These are phyloP conservation scores for Paradendryphiella salina DNA, from an alignment of 2,329 filamentous ascomycete genomes.

Conservation along the genomic window DNA sequence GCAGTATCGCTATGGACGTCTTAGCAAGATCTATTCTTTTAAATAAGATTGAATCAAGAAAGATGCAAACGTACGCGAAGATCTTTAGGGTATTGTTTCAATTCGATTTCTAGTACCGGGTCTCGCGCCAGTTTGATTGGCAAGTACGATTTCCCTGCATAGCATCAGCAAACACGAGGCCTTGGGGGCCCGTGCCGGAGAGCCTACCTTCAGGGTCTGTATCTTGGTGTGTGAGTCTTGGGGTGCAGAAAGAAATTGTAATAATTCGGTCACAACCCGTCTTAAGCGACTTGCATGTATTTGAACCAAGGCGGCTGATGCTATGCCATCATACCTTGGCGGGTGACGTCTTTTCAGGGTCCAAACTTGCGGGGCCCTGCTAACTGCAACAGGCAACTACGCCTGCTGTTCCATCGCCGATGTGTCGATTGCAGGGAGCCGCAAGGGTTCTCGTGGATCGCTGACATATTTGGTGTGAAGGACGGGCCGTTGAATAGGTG, in stretches of 20 bases:
- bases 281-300: slow-evolving; percentile 6
- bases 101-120: neutral
- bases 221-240: neutral
- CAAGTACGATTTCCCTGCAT: slow-evolving; percentile 1
- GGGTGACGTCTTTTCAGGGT: slow-evolving; percentile 21
- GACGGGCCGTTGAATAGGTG: slow-evolving; percentile 3
- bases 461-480: slow-evolving; percentile 1
- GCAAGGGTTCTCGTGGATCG: slow-evolving; percentile 5
- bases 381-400: slow-evolving; percentile 7
- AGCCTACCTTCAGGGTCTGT: neutral
- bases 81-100: neutral
- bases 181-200: neutral
- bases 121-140: neutral
- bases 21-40: neutral
- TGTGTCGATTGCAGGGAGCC: slow-evolving; percentile 6
- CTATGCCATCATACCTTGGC: slow-evolving; percentile 22
- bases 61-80: neutral
- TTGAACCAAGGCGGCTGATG: slow-evolving; percentile 10
- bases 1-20: neutral
- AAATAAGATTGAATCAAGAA: neutral
- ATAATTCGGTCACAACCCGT: slow-evolving; percentile 1
- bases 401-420: slow-evolving; percentile 8
- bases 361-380: slow-evolving; percentile 16
- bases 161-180: neutral
- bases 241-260: slow-evolving; percentile 1